Conservation (phyloP, 352 stramenopile genomes). For the Pythium dissimile region DNA sequence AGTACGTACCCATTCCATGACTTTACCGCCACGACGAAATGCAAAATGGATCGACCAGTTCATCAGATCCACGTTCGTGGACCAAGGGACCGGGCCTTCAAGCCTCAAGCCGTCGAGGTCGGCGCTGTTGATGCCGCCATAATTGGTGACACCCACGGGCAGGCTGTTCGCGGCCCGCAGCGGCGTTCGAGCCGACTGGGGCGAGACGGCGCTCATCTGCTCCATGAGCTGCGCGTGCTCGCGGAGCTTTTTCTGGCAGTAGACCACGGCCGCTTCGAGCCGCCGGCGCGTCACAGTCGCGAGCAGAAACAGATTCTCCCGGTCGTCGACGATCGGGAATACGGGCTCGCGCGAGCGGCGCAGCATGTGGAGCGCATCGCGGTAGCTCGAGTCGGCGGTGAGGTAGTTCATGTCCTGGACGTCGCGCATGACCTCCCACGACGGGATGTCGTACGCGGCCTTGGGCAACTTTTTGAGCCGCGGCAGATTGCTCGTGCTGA, state of each 20-base stretch:
- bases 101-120: not conserved
- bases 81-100: not conserved
- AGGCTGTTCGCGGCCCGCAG: constrained; percentile 1
- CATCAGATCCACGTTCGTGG: constrained; percentile 25
- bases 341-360: constrained; percentile 52
- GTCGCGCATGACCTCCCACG: constrained; percentile 83
- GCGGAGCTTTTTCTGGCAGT: constrained; percentile 41
- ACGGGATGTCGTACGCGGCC: constrained; percentile 76
- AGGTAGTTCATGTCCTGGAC: constrained; percentile 62
- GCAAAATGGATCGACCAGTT: constrained; percentile 66
- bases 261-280: constrained; percentile 49
- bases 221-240: constrained; percentile 5
- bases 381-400: constrained; percentile 69
- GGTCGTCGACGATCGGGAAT: constrained; percentile 71
- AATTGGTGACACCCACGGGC: not conserved
- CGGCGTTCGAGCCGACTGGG: constrained; percentile 4
- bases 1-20: constrained; percentile 62
- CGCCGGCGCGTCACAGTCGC: constrained; percentile 62
- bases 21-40: constrained; percentile 59
- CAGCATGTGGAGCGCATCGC: constrained; percentile 48
- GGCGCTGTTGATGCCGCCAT: constrained; percentile 1
- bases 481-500: constrained; percentile 76
- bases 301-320: constrained; percentile 55
- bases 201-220: not conserved
- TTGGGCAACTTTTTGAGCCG: constrained; percentile 82